Percentiles rank a stretch among this genome's conserved stretches.
phyloP scores from a whole-genome alignment of 2,329 filamentous ascomycete species.

The Samsoniella hepiali region DNA sequence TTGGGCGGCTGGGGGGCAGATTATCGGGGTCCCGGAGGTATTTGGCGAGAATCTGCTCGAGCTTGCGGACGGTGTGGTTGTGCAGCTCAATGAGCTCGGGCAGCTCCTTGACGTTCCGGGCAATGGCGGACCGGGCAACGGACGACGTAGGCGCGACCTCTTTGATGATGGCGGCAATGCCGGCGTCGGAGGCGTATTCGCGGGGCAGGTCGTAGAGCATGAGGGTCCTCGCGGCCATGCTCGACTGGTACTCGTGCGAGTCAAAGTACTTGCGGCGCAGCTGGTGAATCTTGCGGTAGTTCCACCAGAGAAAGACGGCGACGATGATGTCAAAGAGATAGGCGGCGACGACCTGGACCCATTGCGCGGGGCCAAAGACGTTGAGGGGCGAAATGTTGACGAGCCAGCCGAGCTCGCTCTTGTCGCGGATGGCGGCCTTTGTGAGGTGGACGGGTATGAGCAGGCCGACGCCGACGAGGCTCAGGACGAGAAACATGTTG shows the following conservation, averaged over 20 bases:
- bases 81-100: constrained; percentile 84
- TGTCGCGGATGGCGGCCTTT: constrained; percentile 32
- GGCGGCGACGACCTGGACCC: constrained; percentile 57
- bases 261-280: constrained; percentile 79
- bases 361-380: constrained; percentile 51
- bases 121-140: constrained; percentile 76
- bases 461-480: constrained; percentile 69
- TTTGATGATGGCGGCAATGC: constrained; percentile 80
- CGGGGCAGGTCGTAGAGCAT: constrained; percentile 82
- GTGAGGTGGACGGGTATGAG: constrained; percentile 77
- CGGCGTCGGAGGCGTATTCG: constrained; percentile 76
- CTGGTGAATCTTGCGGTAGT: constrained; percentile 70
- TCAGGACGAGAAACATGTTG: constrained; percentile 76
- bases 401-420: constrained; percentile 44
- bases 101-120: constrained; percentile 86
- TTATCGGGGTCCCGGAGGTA: constrained; percentile 85
- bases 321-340: constrained; percentile 72
- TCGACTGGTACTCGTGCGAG: constrained; percentile 81
- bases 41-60: constrained; percentile 81
- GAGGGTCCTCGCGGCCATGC: constrained; percentile 71
- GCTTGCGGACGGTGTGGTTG: constrained; percentile 71
- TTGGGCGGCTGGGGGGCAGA: constrained; percentile 72
- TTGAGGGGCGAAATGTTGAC: constrained; percentile 58
- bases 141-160: constrained; percentile 73
- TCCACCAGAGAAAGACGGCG: constrained; percentile 81